Evolutionary conservation across 352 stramenopile species (phyloP).

Genomic region (Proteromonas lacertae): DNA sequence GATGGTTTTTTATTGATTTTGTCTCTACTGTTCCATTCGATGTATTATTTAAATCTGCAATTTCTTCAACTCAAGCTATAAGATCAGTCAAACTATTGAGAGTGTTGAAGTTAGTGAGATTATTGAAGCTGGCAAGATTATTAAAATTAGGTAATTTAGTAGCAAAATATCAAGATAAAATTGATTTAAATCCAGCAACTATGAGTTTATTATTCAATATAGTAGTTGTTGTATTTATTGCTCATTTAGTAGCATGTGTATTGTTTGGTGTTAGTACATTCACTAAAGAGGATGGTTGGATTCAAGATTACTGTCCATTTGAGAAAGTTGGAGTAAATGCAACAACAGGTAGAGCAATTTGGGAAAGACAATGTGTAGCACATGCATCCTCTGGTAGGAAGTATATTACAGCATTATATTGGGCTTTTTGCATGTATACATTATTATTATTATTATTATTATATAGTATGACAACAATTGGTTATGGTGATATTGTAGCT

Average conservation of each 20-base stretch:
- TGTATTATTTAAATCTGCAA: no score
- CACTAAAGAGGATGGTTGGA: background rate
- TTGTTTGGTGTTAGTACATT: background rate
- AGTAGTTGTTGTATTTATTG: background rate
- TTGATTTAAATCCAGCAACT: background rate
- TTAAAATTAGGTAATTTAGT: conserved; percentile 1
- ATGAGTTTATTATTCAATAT: background rate
- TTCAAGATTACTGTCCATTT: background rate
- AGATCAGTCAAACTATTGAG: no score
- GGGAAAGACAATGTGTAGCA: background rate
- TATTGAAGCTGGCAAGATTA: conserved; percentile 3
- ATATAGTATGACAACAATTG: background rate
- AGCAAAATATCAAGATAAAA: background rate
- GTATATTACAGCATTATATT: background rate
- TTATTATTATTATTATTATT: no score
- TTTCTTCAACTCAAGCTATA: no score
- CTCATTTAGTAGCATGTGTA: background rate
- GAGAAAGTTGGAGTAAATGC: background rate
- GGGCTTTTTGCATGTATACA: background rate
- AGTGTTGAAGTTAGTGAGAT: conserved; percentile 1
- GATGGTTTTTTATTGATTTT: conserved; percentile 6
- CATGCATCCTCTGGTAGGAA: background rate
- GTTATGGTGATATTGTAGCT: conserved; percentile 1
- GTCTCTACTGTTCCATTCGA: conserved; percentile 4
- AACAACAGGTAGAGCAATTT: background rate